Evolutionary conservation across 1,284 basidiomycete genomes (phyloP), one percentile per base, ranked within the genome.

Genomic region (Trametes versicolor): DNA sequence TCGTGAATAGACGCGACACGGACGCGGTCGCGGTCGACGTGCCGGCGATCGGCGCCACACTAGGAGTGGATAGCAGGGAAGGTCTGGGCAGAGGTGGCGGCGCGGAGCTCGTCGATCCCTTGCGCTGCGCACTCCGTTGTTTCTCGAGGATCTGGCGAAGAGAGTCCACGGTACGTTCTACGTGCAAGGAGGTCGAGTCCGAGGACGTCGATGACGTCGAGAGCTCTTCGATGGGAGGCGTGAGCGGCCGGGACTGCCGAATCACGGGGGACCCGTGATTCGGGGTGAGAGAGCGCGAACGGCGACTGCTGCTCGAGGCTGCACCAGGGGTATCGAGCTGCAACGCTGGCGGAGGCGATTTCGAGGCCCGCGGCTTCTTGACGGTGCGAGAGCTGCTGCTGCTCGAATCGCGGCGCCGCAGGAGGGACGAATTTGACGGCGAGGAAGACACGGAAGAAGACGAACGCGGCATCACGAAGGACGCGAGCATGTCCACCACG

Each of bases 11-110:
- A 17, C 88, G 82, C 19, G 91, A 92, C 58, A 93, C 82, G 45
- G 87, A 89, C 0, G 91, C 91, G 0, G 91, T 93, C 0, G 92
- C 88, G 7, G 81, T 90, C 4, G 89, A 91, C 1, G 88, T 89
- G 29, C 84, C 81, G 7, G 85, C 80, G 27, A 82, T 77, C 4
- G 89, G 81, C 3, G 75, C 76, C 1, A 87, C 85, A 5, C 82
- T 77, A 0, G 90, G 87, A 9, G 74, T 74, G 10, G 59, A 65
- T 19, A 77, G 70, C 17, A 75, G 66, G 1, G 74, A 58, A 1
- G 76, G 76, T 17, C 79, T 69, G 19, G 84, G 83, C 48, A 77
- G 73, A 62, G 74, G 78, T 75, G 66, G 76, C 68, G 70, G 80
- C 76, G 58, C 59, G 34, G 58, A 75, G 71, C 66, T 63, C 62